phyloP scores from a whole-genome alignment of 1,139 yeast species.

The Eremothecium coryli region DNA sequence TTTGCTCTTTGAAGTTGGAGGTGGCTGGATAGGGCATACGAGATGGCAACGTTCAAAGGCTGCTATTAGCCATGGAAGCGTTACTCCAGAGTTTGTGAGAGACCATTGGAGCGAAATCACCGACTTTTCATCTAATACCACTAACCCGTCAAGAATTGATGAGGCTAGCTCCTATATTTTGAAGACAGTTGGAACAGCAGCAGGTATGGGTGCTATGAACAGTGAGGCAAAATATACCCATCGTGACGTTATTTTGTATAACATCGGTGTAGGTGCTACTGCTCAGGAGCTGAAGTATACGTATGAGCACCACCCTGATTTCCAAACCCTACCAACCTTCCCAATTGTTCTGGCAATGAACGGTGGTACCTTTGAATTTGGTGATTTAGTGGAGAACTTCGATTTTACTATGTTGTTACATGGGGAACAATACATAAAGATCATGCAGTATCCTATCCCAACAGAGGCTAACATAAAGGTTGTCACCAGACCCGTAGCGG shows the following conservation, averaged over 20 bases:
- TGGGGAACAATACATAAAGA: slow-evolving; percentile 88
- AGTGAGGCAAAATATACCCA: slow-evolving; percentile 43
- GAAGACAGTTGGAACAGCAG: slow-evolving; percentile 51
- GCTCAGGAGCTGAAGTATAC: slow-evolving; percentile 68
- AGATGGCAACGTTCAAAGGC: slow-evolving; percentile 95
- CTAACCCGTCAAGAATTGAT: slow-evolving; percentile 51
- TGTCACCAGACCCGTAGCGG: slow-evolving; percentile 56
- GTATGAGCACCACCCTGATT: slow-evolving; percentile 68
- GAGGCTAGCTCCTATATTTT: slow-evolving; percentile 77
- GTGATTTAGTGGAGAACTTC: slow-evolving; percentile 62
- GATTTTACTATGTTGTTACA: slow-evolving; percentile 84
- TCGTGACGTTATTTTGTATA: slow-evolving; percentile 74
- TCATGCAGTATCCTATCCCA: slow-evolving; percentile 74
- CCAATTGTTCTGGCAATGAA: slow-evolving; percentile 76
- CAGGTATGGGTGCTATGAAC: slow-evolving; percentile 39
- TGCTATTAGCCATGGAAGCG: slow-evolving; percentile 48
- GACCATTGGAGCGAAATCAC: slow-evolving; percentile 58
- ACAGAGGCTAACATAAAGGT: slow-evolving; percentile 58
- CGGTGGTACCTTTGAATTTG: slow-evolving; percentile 44
- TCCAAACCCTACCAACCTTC: slow-evolving; percentile 86
- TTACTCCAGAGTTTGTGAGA: slow-evolving; percentile 59
- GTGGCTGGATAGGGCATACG: slow-evolving; percentile 93
- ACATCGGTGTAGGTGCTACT: slow-evolving; percentile 81
- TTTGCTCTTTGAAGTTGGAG: slow-evolving; percentile 63
- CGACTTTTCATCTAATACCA: slow-evolving; percentile 47